Base-by-base conservation (phyloP, 208 protist genomes). In the Trypanosoma melophagium region DNA sequence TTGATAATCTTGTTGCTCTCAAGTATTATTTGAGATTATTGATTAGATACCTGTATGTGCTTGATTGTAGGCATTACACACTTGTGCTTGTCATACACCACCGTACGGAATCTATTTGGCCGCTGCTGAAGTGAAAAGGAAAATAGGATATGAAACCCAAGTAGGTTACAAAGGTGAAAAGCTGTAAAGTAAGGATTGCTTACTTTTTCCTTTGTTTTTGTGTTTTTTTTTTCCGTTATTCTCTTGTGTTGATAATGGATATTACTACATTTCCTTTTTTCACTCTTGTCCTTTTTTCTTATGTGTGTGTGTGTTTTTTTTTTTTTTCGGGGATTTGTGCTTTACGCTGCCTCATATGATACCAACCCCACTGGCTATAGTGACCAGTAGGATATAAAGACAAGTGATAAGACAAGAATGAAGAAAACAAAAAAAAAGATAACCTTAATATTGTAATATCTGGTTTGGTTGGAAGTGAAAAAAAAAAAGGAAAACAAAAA, bases 181-280 rank as follows among this genome's bases (percentile, higher is more conserved):
- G 5, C 3, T 35, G 28, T 35, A 35, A 5, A 35, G 28, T 35
- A 35, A 35, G 5, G 28, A 35, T 35, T 35, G 28, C 5, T 35
- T 35, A 35, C 28, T 9, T 0, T 19, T 19, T 76, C 52, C 5
- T 54, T 73, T 58, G 69, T 38, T 25, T 28, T 72, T 25, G 0
- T 10, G 62, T 50, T 74, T 66, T 69, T 55, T 71, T 49, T 42
- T 56, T 64, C 59, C 63, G 10, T 5, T 67, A 53, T 74, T n/a
- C 35, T 69, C 19, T 71, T 64, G 24, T 54, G 1, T 12, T 67
- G 57, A 19, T 21, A 50, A 19, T 49, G 10, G n/a, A 0, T 44
- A 10, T 0, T 21, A 24, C 28, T 50, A 51, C 17, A n/a, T 24
- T 21, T 47, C 22, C 54, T 65, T 3, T 56, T 61, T 63, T 66